A percentile compares a stretch with the other conserved stretches of the same genome.
These are phyloP conservation scores for Artemisia argyi DNA, from an alignment of 129 eudicot genomes.

Conservation along the genomic window DNA sequence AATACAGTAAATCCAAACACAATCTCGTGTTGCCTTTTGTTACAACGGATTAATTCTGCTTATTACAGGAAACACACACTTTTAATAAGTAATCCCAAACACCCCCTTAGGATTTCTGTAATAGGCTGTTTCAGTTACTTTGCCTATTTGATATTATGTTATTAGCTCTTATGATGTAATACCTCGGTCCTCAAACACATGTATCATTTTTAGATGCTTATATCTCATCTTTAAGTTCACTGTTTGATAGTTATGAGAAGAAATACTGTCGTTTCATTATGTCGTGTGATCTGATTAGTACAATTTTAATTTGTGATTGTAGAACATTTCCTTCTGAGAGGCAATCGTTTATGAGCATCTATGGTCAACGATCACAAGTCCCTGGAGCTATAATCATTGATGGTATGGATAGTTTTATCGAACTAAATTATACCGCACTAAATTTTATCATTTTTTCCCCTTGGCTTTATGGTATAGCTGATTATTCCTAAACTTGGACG, in stretches of 20 bases:
- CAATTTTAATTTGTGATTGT: constrained; percentile 34
- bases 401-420: constrained; percentile 41
- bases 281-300: constrained; percentile 4
- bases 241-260: background rate
- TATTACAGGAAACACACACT: too few species aligned
- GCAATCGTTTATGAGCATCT: constrained; percentile 80
- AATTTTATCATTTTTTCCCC: too few species aligned
- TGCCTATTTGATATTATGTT: background rate
- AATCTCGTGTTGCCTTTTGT: too few species aligned
- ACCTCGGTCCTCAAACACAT: too few species aligned
- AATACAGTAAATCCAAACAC: too few species aligned
- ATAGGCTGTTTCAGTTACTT: background rate
- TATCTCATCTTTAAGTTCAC: background rate
- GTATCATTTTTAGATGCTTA: constrained; percentile 6
- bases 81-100: too few species aligned
- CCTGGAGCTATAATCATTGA: constrained; percentile 93
- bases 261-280: background rate
- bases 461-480: background rate
- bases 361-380: constrained; percentile 64
- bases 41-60: too few species aligned
- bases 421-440: too few species aligned
- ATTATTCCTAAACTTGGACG: constrained; percentile 6
- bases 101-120: too few species aligned
- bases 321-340: constrained; percentile 55
- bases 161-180: background rate